These are phyloP conservation scores for Laetiporus sulphureus DNA, from an alignment of 1,284 basidiomycete genomes.

Conservation along the genomic window DNA sequence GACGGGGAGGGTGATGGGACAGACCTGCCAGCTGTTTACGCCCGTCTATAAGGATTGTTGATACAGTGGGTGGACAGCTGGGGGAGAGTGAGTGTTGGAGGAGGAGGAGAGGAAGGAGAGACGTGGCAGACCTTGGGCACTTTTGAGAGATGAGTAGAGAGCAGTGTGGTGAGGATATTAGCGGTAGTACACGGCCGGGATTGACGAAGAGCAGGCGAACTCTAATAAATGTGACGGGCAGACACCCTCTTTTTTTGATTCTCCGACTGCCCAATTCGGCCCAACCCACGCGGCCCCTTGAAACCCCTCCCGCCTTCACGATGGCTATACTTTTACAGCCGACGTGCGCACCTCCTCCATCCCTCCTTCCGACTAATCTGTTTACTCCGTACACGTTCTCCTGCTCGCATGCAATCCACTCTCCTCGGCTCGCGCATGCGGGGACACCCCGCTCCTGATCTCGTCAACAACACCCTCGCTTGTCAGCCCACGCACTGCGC, in stretches of 20 bases:
- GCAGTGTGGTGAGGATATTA: slow-evolving; percentile 35
- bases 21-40: slow-evolving; percentile 67
- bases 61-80: slow-evolving; percentile 51
- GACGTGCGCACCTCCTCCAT: too few relatives aligned
- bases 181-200: slow-evolving; percentile 28
- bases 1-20: slow-evolving; percentile 16
- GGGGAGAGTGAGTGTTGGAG: slow-evolving; percentile 15
- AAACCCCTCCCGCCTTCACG: slow-evolving; percentile 12
- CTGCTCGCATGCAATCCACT: neutral
- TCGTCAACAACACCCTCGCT: neutral
- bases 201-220: slow-evolving; percentile 30
- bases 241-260: slow-evolving; percentile 46
- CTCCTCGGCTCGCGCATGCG: neutral
- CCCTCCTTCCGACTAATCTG: slow-evolving; percentile 1
- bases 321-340: slow-evolving; percentile 9
- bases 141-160: slow-evolving; percentile 21
- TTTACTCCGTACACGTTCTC: too few relatives aligned
- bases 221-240: slow-evolving; percentile 38
- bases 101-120: slow-evolving; percentile 14
- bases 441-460: neutral
- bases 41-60: slow-evolving; percentile 74
- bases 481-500: neutral
- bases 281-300: slow-evolving; percentile 21
- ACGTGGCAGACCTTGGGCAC: slow-evolving; percentile 18
- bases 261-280: slow-evolving; percentile 22